Base-by-base conservation (phyloP, 2,329 filamentous ascomycete genomes). In the Cylindrodendrum hubeiense region DNA sequence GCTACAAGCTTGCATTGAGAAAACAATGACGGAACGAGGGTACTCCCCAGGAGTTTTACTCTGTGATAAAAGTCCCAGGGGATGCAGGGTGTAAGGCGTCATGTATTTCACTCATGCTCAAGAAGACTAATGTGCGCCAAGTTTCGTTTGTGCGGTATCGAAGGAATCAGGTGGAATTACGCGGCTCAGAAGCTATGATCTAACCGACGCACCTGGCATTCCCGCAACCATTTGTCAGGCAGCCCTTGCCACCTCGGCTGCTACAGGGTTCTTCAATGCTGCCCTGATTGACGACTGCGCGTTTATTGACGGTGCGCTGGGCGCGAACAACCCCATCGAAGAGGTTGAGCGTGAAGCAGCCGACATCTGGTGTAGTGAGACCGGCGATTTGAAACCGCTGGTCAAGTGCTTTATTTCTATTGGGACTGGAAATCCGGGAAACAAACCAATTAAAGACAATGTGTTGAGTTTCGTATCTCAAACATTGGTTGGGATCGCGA, bases 391-490 rank as follows among this genome's bases (percentile, higher is more conserved):
- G 33, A 43, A 28, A 21, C 51, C 51, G 13, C 19, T 53, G 34
- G 51, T 53, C 21, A 53, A 53, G 34, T 53, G 51, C 12, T 53
- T 53, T 21, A 43, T 53, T 12, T 53, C 51, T 9, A 53, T 53
- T 7, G 51, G 51, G 15, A 53, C 51, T 3, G 51, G 51, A 8
- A 53, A 53, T 4, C 34, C 21, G 12, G 41, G 30, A 7, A 49
- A 6, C 13, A 15, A 49, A 7, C 5, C 21, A 2, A 15, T 49
- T 49, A 22, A 49, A n/a, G 46, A 49, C 5, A 49, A 30, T 12
- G 24, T 13, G 3, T 6, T 30, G 13, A 53, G 26, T 4, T n/a
- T 53, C 5, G 12, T 53, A 4, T 5, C 19, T 5, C 26, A 39
- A 5, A 39, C 51, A n/a, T 3, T 53, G 4, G 10, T 53, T 28